Evolutionary conservation across 1,284 basidiomycete genomes (phyloP), one percentile per base, ranked within the genome.

Genomic region (Coniophora puteana): DNA sequence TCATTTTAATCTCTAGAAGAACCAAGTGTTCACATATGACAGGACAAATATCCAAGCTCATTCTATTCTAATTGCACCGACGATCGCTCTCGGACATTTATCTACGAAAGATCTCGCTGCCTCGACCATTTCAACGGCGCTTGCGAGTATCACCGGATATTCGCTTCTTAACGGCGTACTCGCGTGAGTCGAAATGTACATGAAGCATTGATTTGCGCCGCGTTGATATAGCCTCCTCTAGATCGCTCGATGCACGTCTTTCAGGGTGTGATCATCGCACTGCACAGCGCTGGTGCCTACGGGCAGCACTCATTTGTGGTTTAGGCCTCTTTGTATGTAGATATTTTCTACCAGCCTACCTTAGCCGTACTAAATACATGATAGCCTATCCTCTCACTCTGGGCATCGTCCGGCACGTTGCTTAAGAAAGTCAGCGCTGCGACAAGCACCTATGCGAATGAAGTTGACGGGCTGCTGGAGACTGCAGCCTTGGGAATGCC

Each of bases 81-180:
- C n/a, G n/a, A n/a, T n/a, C n/a, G n/a, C 53, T 13, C 41, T 59
- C 26, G 58, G 54, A 14, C 55, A 56, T 33, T 36, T 56, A 24
- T 57, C 58, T 4, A 59, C 54, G 3, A 50, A 26, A 0, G 47
- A 58, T 36, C 54, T 60, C 30, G 58, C 58, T 35, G 49, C 56
- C 3, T 53, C 58, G 18, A 48, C 46, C 11, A 46, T 60, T n/a
- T 54, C 49, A 3, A 59, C 43, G 18, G 41, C 56, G 4, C 44
- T 55, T 6, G 44, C 56, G 33, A 56, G 51, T 34, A 28, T 57
- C 12, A 60, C 54, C 4, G 57, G 54, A 3, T 57, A 54, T 37
- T 57, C 58, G 25, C 43, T 57, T 11, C 45, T 60, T 20, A 54
- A 59, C 25, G 54, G 54, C 14, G 55, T 60, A 20, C 40, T 46